Base-by-base conservation (phyloP, 805 yeast species). In the Metschnikowia sp. region DNA sequence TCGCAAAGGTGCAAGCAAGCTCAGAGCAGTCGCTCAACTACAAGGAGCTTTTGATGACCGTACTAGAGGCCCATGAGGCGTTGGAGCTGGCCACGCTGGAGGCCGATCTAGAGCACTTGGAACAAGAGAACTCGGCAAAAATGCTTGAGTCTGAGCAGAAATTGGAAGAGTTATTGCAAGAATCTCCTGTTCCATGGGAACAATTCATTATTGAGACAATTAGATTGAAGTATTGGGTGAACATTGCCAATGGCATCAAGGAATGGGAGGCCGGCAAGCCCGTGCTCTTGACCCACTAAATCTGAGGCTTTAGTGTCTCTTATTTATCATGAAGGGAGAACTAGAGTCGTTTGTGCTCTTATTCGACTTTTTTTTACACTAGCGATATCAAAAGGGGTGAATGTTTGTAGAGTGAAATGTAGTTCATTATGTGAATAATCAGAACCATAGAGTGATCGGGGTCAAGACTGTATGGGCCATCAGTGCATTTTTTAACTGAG, bases 21-120 rank as follows among this genome's bases (percentile, higher is more conserved):
- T 64, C 69, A 1, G 68, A 64, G 33, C 57, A 55, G n/a, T 53
- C 70, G 10, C 46, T 68, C 37, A 67, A 63, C 32, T 72, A 81
- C 50, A 81, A 83, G 48, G 76, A 70, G 12, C 68, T 88, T 59
- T 68, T 92, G 36, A 79, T 88, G 84, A 80, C 81, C 38, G 86
- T 92, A 19, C 71, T 92, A 66, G 95, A 89, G 54, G 81, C 88
- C 4, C 94, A 91, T 62, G 99, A 92, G 64, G 78, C 80, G 36
- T 69, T 91, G 48, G 95, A 88, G 51, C 81, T 81, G 53, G 83
- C 88, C 5, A 68, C 71, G 1, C 68, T 66, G 44, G 85, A 80
- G 42, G 67, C 73, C 2, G 96, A 88, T 40, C 70, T 88, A 31
- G 75, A 66, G 1, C 64, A 56, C 0, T 59, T 89, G 36, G 72